Conservation (phyloP, 805 yeast species). For the Blastobotrys terrestris region DNA sequence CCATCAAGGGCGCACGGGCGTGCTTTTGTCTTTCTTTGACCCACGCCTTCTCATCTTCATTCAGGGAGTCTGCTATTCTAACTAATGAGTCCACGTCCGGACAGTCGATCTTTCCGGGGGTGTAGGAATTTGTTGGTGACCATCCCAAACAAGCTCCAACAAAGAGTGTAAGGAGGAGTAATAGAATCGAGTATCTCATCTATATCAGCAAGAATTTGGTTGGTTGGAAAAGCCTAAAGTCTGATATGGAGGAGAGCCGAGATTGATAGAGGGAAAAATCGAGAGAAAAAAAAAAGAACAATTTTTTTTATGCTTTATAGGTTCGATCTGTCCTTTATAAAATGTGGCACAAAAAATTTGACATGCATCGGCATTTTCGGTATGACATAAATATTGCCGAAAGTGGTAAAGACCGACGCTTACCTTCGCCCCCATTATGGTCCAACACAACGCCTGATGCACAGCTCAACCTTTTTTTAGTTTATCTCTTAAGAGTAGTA, state of each 20-base stretch:
- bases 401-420: neutral
- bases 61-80: constrained; percentile 27
- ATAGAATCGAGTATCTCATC: neutral
- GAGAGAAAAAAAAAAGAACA: neutral
- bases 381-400: neutral
- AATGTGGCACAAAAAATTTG: neutral
- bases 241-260: neutral
- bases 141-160: constrained; percentile 11
- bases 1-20: constrained; percentile 37
- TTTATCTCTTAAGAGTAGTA: too few species aligned
- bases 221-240: neutral
- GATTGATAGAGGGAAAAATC: too few species aligned
- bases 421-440: neutral
- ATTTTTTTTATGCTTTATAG: too few species aligned
- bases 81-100: constrained; percentile 32
- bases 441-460: neutral
- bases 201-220: neutral
- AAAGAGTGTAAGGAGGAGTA: neutral
- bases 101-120: constrained; percentile 42
- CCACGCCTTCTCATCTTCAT: constrained; percentile 27
- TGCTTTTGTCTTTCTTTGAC: constrained; percentile 25
- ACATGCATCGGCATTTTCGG: neutral
- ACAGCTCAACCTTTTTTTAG: too few species aligned
- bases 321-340: neutral
- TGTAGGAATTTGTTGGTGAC: constrained; percentile 38